Evolutionary conservation across 1,284 basidiomycete genomes (phyloP), one percentile per base, ranked within the genome.

Genomic region (Rhodotorula sp.): DNA sequence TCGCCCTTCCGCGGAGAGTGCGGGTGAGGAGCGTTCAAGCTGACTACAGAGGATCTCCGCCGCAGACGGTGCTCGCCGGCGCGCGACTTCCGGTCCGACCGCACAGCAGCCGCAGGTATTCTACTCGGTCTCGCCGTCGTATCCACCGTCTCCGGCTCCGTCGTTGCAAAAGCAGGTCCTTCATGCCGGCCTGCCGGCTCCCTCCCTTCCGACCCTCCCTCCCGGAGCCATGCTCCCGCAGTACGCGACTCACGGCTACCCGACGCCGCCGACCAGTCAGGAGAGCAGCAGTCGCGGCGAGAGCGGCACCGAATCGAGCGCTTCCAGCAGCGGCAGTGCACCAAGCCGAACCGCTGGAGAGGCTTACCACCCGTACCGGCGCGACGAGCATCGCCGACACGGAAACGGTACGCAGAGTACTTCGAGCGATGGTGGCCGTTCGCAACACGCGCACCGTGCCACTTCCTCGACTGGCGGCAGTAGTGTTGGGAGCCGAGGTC

Each of bases 341-440:
- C 49, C 49, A 42, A 42, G 24, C 26, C 48, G 15, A 37, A 37
- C 10, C 18, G 51, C 6, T 12, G 58, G 64, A 20, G 62, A 67
- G 48, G 59, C 66, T n/a, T 72, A 70, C 60, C 73, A 75, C 54
- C 73, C 73, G 1, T 75, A 75, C 51, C 60, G 73, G 0, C 60
- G 73, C 18, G 61, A 69, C 20, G 65, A 67, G 6, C 48, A 44
- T 45, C 24, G 60, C 14, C 26, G 29, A 42, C 37, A 42, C 44
- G 45, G 45, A 6, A n/a, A 45, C 37, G 60, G 60, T 15, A 24
- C 49, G 5, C 49, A 51, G 49, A 8, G 3, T 17, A 22, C 26
- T 6, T 29, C 59, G 8, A 24, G 26, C 44, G 15, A n/a, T 20
- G 26, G 58, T 29, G 42, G n/a, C 29, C 44, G 26, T n/a, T 10